Evolutionary conservation across 2,329 filamentous ascomycete genomes (phyloP).

Genomic region (Pseudogymnoascus sp.): DNA sequence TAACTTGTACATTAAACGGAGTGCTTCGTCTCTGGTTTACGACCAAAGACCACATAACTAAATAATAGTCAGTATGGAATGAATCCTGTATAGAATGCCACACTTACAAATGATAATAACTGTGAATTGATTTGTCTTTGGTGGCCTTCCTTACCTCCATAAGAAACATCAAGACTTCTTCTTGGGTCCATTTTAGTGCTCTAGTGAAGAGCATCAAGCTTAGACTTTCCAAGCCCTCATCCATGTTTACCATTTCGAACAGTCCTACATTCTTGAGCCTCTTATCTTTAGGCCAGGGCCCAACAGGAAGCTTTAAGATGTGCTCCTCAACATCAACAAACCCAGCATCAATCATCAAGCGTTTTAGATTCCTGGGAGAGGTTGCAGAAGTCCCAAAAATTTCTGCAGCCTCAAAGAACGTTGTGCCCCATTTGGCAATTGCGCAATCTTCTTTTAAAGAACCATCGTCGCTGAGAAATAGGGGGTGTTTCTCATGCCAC

Average conservation of each 20-base stretch:
- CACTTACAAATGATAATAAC: not conserved
- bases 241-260: not conserved
- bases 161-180: not conserved
- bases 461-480: not conserved
- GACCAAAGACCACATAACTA: not conserved
- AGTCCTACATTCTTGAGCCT: conserved; percentile 39
- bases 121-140: not conserved
- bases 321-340: conserved; percentile 36
- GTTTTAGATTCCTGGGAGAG: not conserved
- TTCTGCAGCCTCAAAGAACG: conserved; percentile 36
- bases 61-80: not conserved
- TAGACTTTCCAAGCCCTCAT: not conserved
- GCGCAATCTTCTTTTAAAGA: conserved; percentile 18
- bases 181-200: not conserved
- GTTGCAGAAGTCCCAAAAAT: conserved; percentile 28
- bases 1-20: not conserved
- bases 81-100: not conserved
- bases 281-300: conserved; percentile 41
- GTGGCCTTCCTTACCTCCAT: not conserved
- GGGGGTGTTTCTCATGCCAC: not conserved
- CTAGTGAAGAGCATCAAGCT: not conserved
- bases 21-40: not conserved
- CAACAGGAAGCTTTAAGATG: conserved; percentile 41
- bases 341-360: conserved; percentile 29
- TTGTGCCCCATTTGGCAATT: conserved; percentile 19